Evolutionary conservation across 2,329 filamentous ascomycete genomes (phyloP), one percentile per base, ranked within the genome.

Genomic region (Paraconiothyrium sp.): DNA sequence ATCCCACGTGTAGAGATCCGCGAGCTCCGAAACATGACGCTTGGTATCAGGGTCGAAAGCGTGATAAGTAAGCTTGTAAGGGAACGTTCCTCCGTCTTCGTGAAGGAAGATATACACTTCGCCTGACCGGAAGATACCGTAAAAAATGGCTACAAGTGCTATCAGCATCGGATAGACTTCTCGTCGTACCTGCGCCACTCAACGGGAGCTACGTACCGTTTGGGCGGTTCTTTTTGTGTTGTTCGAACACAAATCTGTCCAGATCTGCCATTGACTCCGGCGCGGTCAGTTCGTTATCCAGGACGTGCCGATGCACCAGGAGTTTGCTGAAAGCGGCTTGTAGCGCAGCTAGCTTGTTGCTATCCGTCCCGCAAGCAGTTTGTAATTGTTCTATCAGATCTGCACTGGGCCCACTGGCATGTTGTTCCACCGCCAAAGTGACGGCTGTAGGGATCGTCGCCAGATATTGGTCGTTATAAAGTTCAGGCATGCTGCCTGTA

Each of bases 41-140:
- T 16, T 3, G 14, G 46, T 49, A 6, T 6, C 1, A 8, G 46
- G 24, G 24, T 11, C 24, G 16, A 49, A 49, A 49, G 46, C n/a
- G 27, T 49, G 46, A 30, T 32, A 49, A 24, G 46, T 49, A 2
- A 32, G 46, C 27, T 49, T 49, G 46, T 49, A 49, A 14, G 46
- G 46, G 16, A 49, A 49, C 4, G 27, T 49, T 4, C 46, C 46
- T 3, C 3, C 32, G 16, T 49, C 46, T 49, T 32, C 24, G n/a
- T 49, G 46, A 4, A 49, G 27, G 24, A 49, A 49, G 24, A 49
- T 32, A 14, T 49, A 49, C 24, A 16, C 46, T 14, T 27, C 8
- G 13, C 32, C 32, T 16, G 24, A 10, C 1, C 32, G 24, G 11
- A 49, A 4, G 2, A 8, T 49, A 1, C 46, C 46, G 24, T 32